These are phyloP conservation scores for Plasmodium gonderi DNA, from an alignment of 169 alveolate genomes.

Conservation along the genomic window DNA sequence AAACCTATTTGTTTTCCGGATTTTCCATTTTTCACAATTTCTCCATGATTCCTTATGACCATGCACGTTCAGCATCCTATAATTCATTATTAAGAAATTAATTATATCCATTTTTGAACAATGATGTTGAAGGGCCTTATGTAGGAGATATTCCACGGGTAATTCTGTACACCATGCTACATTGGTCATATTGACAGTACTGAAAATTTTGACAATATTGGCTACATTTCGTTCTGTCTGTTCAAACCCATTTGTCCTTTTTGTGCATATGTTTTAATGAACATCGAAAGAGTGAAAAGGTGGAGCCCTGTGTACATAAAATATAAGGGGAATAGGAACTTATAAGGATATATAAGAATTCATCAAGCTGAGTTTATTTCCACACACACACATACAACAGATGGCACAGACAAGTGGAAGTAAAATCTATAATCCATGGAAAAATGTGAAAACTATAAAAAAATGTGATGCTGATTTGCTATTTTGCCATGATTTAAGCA, in stretches of 20 bases:
- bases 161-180: not conserved
- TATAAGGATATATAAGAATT: not conserved
- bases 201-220: not conserved
- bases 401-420: not conserved
- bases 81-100: not conserved
- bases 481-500: conserved; percentile 22
- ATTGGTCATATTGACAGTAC: not conserved
- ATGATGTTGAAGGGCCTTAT: not conserved
- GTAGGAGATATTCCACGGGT: not conserved
- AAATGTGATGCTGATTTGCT: conserved; percentile 16
- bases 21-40: not conserved
- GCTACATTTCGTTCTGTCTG: not conserved
- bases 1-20: not conserved
- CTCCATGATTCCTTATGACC: not conserved
- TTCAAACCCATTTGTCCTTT: not conserved
- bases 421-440: conserved; percentile 37
- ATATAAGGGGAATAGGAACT: not conserved
- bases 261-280: not conserved
- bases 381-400: not conserved
- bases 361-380: not conserved
- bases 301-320: not conserved
- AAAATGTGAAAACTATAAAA: conserved; percentile 39
- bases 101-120: not conserved
- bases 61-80: not conserved
- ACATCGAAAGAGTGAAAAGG: not conserved